These are phyloP conservation scores for Castanopsis chinensis DNA, from an alignment of 306 rosid species.

Conservation along the genomic window DNA sequence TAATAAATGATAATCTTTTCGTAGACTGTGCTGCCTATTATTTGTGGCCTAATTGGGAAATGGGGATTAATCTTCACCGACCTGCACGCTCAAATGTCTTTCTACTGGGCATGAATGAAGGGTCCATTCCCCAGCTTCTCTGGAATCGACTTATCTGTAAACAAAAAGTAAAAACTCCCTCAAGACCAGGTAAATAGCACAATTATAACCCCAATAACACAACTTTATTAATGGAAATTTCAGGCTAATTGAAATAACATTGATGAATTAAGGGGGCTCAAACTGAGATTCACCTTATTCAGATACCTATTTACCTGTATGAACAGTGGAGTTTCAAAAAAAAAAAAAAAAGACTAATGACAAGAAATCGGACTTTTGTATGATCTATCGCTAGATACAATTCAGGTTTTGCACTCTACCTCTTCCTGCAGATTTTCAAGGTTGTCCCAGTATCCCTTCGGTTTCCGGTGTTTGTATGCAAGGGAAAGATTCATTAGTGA, in stretches of 20 bases:
- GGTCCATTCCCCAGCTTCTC: conserved; percentile 96
- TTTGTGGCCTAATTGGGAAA: neutral
- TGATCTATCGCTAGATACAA: neutral
- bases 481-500: conserved; percentile 73
- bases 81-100: conserved; percentile 97
- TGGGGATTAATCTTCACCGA: conserved; percentile 17
- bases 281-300: neutral
- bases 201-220: neutral
- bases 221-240: neutral
- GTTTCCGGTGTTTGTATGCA: conserved; percentile 85
- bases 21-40: neutral
- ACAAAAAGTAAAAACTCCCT: neutral
- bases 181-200: neutral
- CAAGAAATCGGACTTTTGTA: neutral
- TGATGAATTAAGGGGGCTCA: neutral
- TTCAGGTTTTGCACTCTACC: conserved; percentile 28
- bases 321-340: neutral
- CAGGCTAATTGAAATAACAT: neutral
- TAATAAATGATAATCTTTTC: neutral
- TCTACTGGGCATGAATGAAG: conserved; percentile 85
- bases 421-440: conserved; percentile 71
- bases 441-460: conserved; percentile 91
- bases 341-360: neutral
- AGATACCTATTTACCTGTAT: neutral
- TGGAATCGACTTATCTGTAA: conserved; percentile 79